These are phyloP conservation scores for Zhuliangozyma blackwelliae DNA, from an alignment of 1,139 yeast genomes.

Conservation along the genomic window DNA sequence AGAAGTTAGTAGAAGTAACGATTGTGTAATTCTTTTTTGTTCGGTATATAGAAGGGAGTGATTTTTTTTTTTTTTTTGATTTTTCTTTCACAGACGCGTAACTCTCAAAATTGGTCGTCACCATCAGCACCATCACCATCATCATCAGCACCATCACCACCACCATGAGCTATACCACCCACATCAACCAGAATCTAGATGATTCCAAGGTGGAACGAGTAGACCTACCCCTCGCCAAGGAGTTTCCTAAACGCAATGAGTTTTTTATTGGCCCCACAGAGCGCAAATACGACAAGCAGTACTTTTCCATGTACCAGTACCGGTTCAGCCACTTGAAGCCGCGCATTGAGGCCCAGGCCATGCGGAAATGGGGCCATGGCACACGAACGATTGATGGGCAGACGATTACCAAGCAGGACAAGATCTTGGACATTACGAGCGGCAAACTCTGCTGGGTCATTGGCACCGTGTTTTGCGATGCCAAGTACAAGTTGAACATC, in stretches of 20 bases:
- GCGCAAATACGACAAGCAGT: slow-evolving; percentile 66
- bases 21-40: no score
- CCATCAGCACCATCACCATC: no score
- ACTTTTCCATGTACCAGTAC: slow-evolving; percentile 66
- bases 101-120: no score
- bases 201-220: background rate
- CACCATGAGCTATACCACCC: slow-evolving; percentile 1
- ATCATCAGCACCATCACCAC: no score
- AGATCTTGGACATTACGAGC: slow-evolving; percentile 71
- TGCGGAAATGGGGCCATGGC: slow-evolving; percentile 45
- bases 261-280: slow-evolving; percentile 18
- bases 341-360: slow-evolving; percentile 47
- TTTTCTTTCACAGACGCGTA: no score
- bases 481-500: slow-evolving; percentile 81
- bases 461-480: slow-evolving; percentile 84
- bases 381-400: slow-evolving; percentile 32
- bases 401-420: slow-evolving; percentile 40
- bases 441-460: slow-evolving; percentile 81
- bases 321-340: slow-evolving; percentile 54
- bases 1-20: slow-evolving; percentile 21
- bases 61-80: no score
- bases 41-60: no score
- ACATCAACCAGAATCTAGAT: background rate
- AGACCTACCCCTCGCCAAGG: background rate
- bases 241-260: slow-evolving; percentile 7